A percentile compares a stretch with the other conserved stretches of the same genome.
Evolutionary conservation across 1,284 basidiomycete species (phyloP).

Genomic region (Puccinia triticina): DNA sequence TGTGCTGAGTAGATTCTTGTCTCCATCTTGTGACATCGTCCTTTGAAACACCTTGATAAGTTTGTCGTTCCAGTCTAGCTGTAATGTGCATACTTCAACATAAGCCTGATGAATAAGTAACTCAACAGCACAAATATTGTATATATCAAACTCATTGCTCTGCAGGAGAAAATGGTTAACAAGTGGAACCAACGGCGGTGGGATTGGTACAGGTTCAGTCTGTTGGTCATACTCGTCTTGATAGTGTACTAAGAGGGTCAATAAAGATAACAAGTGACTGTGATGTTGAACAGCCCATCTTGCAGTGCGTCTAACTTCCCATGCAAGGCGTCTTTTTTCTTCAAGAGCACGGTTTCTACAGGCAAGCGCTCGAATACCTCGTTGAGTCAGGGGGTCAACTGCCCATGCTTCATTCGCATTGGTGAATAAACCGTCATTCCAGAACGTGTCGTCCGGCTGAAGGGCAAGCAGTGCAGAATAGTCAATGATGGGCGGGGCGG

Average conservation of each 20-base stretch:
- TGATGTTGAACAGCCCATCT: background rate
- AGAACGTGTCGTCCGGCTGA: background rate
- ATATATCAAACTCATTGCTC: background rate
- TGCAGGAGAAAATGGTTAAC: background rate
- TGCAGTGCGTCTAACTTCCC: background rate
- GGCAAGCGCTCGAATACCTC: background rate
- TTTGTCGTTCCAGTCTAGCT: conserved; percentile 4
- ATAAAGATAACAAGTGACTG: background rate
- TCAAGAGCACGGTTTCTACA: background rate
- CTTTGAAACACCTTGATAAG: background rate
- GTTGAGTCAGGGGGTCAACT: background rate
- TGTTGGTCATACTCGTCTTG: too few relatives aligned
- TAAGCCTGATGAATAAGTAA: background rate
- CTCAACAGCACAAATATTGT: background rate
- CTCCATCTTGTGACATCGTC: background rate
- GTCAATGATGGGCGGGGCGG: background rate
- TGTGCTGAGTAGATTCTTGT: background rate
- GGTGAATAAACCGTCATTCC: too few relatives aligned
- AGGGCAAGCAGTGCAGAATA: background rate
- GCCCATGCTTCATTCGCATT: conserved; percentile 8
- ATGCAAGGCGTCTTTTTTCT: background rate
- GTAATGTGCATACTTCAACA: background rate
- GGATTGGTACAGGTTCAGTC: background rate
- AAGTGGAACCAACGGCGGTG: background rate
- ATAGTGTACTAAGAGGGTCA: too few relatives aligned